Percentiles rank a stretch among this genome's conserved stretches.
phyloP scores from a whole-genome alignment of 202 grass and related monocot genomes.

The Eragrostis tef region DNA sequence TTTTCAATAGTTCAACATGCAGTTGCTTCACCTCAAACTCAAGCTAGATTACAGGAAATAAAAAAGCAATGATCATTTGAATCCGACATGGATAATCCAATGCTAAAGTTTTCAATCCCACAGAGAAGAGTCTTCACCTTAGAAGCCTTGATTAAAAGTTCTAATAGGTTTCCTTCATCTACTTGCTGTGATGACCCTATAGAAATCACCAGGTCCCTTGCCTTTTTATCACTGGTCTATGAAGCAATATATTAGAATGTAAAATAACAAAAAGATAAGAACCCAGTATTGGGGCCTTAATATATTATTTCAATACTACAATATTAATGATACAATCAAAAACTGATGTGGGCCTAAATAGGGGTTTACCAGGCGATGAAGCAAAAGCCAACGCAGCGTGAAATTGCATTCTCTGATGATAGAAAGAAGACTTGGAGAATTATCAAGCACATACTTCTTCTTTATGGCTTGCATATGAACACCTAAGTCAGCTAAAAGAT shows the following conservation, averaged over 20 bases:
- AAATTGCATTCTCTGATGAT: conserved; percentile 69
- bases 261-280: conserved; percentile 23
- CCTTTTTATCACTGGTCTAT: conserved; percentile 69
- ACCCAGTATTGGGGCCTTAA: background rate
- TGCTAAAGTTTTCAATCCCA: conserved; percentile 19
- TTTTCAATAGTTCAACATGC: conserved; percentile 60
- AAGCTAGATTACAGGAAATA: conserved; percentile 50
- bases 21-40: conserved; percentile 66
- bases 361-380: conserved; percentile 73
- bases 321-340: conserved; percentile 9
- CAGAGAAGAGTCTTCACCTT: conserved; percentile 45
- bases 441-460: conserved; percentile 65
- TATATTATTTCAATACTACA: conserved; percentile 8
- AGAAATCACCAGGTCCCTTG: conserved; percentile 60
- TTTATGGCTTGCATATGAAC: conserved; percentile 52
- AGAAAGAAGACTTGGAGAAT: conserved; percentile 58
- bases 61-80: conserved; percentile 27
- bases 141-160: conserved; percentile 64
- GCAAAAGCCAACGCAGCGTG: conserved; percentile 74
- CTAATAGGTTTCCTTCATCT: conserved; percentile 59
- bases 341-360: conserved; percentile 6
- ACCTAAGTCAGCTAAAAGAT: conserved; percentile 59
- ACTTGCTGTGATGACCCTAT: conserved; percentile 53
- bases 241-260: conserved; percentile 38
- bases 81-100: conserved; percentile 25